Evolutionary conservation across 2,329 filamentous ascomycete species (phyloP).

Genomic region (Fusarium sororula): DNA sequence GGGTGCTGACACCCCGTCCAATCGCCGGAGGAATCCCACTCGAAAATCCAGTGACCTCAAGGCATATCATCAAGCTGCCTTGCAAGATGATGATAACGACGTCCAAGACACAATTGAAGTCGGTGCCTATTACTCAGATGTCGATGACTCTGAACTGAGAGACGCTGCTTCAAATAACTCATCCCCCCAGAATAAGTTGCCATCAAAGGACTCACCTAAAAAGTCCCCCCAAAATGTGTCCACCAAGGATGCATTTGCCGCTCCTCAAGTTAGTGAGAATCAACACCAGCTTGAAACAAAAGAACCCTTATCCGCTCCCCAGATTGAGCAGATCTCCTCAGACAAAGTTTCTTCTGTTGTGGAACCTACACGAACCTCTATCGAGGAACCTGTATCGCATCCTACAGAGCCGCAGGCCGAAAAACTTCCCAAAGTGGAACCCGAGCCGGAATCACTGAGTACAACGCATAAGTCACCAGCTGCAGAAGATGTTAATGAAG

Average conservation of each 20-base stretch:
- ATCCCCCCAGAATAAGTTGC: constrained; percentile 40
- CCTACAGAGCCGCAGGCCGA: constrained; percentile 30
- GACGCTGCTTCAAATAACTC: constrained; percentile 43
- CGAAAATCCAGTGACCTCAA: constrained; percentile 50
- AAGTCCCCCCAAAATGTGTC: constrained; percentile 19
- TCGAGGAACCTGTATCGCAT: constrained; percentile 21
- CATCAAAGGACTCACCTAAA: constrained; percentile 26
- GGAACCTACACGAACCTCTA: constrained; percentile 26
- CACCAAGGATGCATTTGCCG: constrained; percentile 19
- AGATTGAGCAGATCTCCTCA: constrained; percentile 7
- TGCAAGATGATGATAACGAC: constrained; percentile 55
- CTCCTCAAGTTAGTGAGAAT: constrained; percentile 9
- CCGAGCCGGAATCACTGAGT: constrained; percentile 15
- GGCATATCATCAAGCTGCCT: constrained; percentile 44
- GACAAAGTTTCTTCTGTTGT: constrained; percentile 10
- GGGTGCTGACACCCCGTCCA: constrained; percentile 48
- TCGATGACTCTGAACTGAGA: constrained; percentile 44
- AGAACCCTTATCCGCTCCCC: constrained; percentile 2
- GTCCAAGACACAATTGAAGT: constrained; percentile 68
- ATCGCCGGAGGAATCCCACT: constrained; percentile 52
- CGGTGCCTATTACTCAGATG: constrained; percentile 52
- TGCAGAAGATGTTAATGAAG: background rate
- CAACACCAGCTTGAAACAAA: constrained; percentile 1
- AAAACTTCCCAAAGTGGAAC: constrained; percentile 34
- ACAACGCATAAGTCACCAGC: constrained; percentile 10